Conservation (phyloP, 441 rosid genomes). For the Erodium trifolium region DNA sequence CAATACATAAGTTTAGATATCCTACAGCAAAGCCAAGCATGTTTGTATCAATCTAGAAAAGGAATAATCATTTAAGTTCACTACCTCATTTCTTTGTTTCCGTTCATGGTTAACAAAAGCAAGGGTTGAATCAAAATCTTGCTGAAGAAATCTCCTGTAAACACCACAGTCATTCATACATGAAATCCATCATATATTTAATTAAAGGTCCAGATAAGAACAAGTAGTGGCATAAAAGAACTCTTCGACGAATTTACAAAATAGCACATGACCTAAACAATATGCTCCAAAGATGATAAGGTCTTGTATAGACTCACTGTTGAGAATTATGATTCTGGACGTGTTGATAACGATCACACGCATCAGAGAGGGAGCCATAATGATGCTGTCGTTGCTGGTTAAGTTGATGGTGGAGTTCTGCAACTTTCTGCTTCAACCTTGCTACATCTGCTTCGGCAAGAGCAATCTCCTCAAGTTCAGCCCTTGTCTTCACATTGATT, state of each 20-base stretch:
- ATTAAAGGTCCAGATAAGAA: too few relatives aligned
- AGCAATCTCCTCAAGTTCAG: conserved; percentile 98
- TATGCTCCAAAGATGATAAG: neutral
- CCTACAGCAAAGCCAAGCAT: neutral
- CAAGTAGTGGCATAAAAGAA: too few relatives aligned
- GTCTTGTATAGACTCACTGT: conserved; percentile 48
- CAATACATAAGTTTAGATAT: neutral
- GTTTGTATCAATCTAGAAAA: neutral
- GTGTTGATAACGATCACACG: too few relatives aligned
- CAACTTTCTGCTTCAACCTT: conserved; percentile 93
- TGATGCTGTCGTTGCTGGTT: conserved; percentile 91
- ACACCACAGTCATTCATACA: conserved; percentile 15
- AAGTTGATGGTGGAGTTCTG: conserved; percentile 95
- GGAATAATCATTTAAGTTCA: neutral
- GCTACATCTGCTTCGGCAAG: conserved; percentile 99
- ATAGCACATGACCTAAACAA: too few relatives aligned
- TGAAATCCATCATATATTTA: neutral
- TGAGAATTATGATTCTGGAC: conserved; percentile 65
- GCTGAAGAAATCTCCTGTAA: conserved; percentile 77
- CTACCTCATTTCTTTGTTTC: conserved; percentile 87
- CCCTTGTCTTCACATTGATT: conserved; percentile 70
- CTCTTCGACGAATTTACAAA: too few relatives aligned
- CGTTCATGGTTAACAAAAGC: conserved; percentile 87
- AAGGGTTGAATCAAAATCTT: conserved; percentile 86
- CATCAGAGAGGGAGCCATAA: conserved; percentile 51